phyloP scores from a whole-genome alignment of 345 rosid species.

The Linum trigynum region DNA sequence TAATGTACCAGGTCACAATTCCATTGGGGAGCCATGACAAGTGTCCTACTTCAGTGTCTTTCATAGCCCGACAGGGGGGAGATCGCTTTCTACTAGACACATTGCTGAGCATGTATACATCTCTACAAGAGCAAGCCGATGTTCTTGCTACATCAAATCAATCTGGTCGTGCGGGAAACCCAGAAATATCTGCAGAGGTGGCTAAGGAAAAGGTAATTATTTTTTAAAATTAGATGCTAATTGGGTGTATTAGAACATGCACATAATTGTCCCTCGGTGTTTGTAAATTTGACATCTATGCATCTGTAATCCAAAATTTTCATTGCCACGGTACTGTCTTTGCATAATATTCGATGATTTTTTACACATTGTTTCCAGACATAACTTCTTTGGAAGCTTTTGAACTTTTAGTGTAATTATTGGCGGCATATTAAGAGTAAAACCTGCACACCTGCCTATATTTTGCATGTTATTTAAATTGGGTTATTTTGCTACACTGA shows the following conservation, averaged over 20 bases:
- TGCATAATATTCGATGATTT: no score
- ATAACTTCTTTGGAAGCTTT: no score
- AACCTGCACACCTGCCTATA: no score
- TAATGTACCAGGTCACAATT: constrained; percentile 51
- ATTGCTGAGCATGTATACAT: constrained; percentile 49
- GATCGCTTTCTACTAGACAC: constrained; percentile 85
- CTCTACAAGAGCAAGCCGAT: constrained; percentile 62
- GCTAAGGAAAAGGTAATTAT: constrained; percentile 79
- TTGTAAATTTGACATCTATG: no score
- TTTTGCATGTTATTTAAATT: no score
- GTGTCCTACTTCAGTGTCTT: constrained; percentile 72
- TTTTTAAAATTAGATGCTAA: constrained; percentile 3
- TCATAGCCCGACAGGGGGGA: constrained; percentile 72
- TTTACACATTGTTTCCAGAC: no score
- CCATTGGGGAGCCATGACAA: constrained; percentile 65
- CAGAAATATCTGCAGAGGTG: constrained; percentile 57
- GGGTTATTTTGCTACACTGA: no score
- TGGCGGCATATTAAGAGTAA: no score
- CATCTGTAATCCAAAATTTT: no score
- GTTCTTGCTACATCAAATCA: constrained; percentile 40
- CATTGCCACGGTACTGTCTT: no score
- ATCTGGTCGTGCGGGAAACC: constrained; percentile 28
- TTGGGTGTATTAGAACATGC: background rate
- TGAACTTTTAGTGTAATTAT: no score
- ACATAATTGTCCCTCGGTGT: background rate